Percentiles rank a stretch among this genome's conserved stretches.
Evolutionary conservation across 352 stramenopile species (phyloP).

Genomic region (Phytophthora pseudosyringae): DNA sequence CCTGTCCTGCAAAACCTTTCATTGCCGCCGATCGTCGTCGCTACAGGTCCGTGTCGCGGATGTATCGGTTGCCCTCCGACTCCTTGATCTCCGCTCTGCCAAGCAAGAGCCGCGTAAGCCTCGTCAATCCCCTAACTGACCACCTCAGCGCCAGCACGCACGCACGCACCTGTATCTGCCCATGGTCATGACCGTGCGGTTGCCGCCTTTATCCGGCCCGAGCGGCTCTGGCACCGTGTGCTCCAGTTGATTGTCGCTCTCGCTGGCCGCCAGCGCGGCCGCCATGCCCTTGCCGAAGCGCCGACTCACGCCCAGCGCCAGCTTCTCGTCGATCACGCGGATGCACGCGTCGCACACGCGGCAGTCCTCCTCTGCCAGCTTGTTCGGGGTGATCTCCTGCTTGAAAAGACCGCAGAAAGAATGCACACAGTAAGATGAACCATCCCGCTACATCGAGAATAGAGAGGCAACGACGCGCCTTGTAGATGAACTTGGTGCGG

Average conservation of each 20-base stretch:
- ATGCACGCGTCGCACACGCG: constrained; percentile 87
- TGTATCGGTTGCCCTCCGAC: constrained; percentile 90
- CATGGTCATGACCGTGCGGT: constrained; percentile 77
- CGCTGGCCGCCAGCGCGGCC: constrained; percentile 22
- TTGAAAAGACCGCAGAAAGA: neutral
- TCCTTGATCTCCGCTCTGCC: constrained; percentile 88
- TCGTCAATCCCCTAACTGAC: neutral
- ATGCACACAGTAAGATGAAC: neutral
- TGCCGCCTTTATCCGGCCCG: constrained; percentile 57
- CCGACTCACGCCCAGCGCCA: constrained; percentile 75
- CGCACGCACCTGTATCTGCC: constrained; percentile 77
- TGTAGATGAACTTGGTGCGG: constrained; percentile 88
- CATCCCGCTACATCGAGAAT: neutral
- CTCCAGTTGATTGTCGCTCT: constrained; percentile 49
- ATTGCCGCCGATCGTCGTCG: neutral
- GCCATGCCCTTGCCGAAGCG: constrained; percentile 64
- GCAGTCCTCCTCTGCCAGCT: constrained; percentile 68
- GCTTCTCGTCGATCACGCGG: constrained; percentile 84
- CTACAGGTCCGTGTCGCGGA: constrained; percentile 83
- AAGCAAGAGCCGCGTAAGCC: neutral
- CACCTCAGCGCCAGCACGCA: constrained; percentile 1
- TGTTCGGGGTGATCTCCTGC: constrained; percentile 69
- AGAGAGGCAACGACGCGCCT: constrained; percentile 39
- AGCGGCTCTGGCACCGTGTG: constrained; percentile 34
- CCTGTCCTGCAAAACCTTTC: neutral